Conservation (phyloP, 345 rosid genomes). For the Cochlearia excelsa region DNA sequence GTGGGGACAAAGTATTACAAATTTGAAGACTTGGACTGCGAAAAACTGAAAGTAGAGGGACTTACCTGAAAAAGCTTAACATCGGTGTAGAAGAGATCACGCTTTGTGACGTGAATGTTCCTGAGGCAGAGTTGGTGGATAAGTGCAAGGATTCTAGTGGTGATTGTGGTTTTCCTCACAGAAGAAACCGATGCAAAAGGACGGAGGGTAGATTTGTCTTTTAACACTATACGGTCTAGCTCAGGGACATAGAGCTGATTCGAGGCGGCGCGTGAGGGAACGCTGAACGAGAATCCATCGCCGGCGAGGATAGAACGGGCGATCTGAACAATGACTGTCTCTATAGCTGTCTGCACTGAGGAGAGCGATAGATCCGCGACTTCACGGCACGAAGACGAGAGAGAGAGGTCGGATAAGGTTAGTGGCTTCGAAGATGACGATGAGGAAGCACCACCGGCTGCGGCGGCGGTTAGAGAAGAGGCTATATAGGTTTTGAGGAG, state of each 20-base stretch:
- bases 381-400: conserved; percentile 71
- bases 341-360: conserved; percentile 79
- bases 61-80: conserved; percentile 92
- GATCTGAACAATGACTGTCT: conserved; percentile 61
- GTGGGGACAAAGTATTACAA: conserved; percentile 5
- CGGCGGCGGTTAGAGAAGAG: conserved; percentile 31
- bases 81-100: conserved; percentile 97
- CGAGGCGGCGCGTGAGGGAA: conserved; percentile 90
- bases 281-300: conserved; percentile 78
- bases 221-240: conserved; percentile 95
- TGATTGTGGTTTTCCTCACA: conserved; percentile 86
- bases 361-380: conserved; percentile 80
- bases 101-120: conserved; percentile 91
- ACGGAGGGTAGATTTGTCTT: conserved; percentile 90
- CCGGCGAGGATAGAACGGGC: conserved; percentile 82
- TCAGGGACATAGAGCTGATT: conserved; percentile 97
- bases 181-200: conserved; percentile 77
- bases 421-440: conserved; percentile 56
- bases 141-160: conserved; percentile 78
- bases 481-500: conserved; percentile 44
- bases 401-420: conserved; percentile 77
- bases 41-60: conserved; percentile 1
- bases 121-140: conserved; percentile 83
- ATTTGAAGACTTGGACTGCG: conserved; percentile 1
- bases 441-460: conserved; percentile 30